Percentiles rank a stretch among this genome's conserved stretches.
Evolutionary conservation across 73 alveolate genomes (phyloP).

Genomic region (Vitrella brassicaformis): DNA sequence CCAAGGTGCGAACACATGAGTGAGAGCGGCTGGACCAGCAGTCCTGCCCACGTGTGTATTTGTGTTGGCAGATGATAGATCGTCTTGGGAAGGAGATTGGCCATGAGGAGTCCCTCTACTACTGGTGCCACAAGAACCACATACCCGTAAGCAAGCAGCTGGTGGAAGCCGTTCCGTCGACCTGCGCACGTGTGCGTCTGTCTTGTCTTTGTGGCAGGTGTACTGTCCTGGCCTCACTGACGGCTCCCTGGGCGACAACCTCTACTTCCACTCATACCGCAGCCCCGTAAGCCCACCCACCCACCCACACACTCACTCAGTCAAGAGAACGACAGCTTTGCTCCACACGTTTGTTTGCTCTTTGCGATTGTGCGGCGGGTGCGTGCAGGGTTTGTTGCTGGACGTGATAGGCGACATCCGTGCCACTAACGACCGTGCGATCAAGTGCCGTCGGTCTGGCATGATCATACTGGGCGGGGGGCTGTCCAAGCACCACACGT

Average conservation of each 20-base stretch:
- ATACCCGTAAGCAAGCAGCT: neutral
- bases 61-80: constrained; percentile 46
- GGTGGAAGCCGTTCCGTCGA: too few relatives aligned
- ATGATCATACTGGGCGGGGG: constrained; percentile 89
- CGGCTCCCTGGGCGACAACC: constrained; percentile 98
- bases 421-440: constrained; percentile 56
- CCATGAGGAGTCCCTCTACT: constrained; percentile 76
- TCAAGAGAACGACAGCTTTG: too few relatives aligned
- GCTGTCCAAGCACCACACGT: constrained; percentile 65
- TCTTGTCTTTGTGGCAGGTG: constrained; percentile 61
- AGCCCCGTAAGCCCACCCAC: constrained; percentile 10
- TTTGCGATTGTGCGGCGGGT: too few relatives aligned
- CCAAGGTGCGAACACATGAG: too few relatives aligned
- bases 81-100: constrained; percentile 80
- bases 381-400: constrained; percentile 84
- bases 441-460: constrained; percentile 88
- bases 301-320: too few relatives aligned
- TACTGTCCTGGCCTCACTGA: constrained; percentile 98
- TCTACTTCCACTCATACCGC: constrained; percentile 79
- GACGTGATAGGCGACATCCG: constrained; percentile 85
- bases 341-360: too few relatives aligned
- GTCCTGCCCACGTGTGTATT: too few relatives aligned
- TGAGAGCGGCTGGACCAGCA: too few relatives aligned
- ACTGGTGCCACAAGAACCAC: constrained; percentile 57
- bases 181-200: neutral